Base-by-base conservation (phyloP, 495 filamentous ascomycete genomes). In the Hypoxylon cercidicola region DNA sequence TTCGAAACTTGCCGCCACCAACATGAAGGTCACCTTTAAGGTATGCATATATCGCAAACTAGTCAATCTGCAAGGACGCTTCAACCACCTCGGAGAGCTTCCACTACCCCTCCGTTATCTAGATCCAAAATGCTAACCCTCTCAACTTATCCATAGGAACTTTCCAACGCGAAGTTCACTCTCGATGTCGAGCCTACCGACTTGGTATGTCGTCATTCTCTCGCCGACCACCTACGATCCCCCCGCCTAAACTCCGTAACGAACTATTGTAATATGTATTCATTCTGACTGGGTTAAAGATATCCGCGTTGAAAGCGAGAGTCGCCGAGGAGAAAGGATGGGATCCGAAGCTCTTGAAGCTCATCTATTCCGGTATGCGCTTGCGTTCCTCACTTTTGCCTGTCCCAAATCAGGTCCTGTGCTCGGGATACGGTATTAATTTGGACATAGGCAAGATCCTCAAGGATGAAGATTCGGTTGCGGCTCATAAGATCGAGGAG, bases 121-220 rank as follows among this genome's bases (percentile, higher is more conserved):
- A 2, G 12, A 0, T 21, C 4, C 47, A 43, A 54, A 41, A 69
- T 69, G 70, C 76, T 79, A 72, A 78, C 54, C 65, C 50, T 51
- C 21, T 59, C 49, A 32, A 6, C 55, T 63, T 15, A 11, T 43
- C 28, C 68, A 30, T 64, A 96, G 93, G 95, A 99, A 79, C 83
- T 99, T 71, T 97, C 97, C 82, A 94, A 98, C 75, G 91, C 97
- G 73, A 97, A 97, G 84, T 99, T 99, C 77, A 84, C 87, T 59
- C 88, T 99, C 79, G 94, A 98, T 68, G 91, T 89, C 60, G 95
- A 98, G 75, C 92, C 93, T 53, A 89, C 90, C 58, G 93, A 97
- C 74, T 91, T 90, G 70, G 93, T 97, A 90, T 68, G 90, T 78
- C 68, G 66, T 66, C 63, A 72, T 72, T 28, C 52, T 25, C 46